Percentiles rank a stretch among this genome's conserved stretches.
These are phyloP conservation scores for Colletotrichum tabaci DNA, from an alignment of 2,329 filamentous ascomycete species.

Conservation along the genomic window DNA sequence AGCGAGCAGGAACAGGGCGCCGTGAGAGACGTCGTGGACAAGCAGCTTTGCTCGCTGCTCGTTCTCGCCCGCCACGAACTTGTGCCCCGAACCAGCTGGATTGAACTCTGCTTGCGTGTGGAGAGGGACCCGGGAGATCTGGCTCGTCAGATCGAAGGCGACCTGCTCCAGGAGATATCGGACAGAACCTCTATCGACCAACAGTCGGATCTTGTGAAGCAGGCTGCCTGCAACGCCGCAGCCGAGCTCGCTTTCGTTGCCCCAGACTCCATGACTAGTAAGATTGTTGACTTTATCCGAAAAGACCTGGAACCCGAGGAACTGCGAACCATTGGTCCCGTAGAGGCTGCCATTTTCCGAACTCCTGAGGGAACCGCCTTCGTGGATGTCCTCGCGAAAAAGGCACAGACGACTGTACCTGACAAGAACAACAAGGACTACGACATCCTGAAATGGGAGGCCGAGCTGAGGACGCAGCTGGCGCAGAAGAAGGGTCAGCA, in stretches of 20 bases:
- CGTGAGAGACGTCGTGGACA: constrained; percentile 55
- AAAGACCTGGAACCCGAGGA: constrained; percentile 80
- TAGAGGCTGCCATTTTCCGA: constrained; percentile 93
- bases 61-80: constrained; percentile 85
- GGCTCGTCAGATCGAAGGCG: constrained; percentile 73
- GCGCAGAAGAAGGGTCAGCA: constrained; percentile 94
- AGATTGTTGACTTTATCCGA: constrained; percentile 81
- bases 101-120: constrained; percentile 85
- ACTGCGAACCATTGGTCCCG: constrained; percentile 81
- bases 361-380: constrained; percentile 91
- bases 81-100: constrained; percentile 87
- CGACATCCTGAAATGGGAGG: constrained; percentile 96
- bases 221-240: constrained; percentile 86
- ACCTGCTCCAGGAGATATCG: constrained; percentile 78
- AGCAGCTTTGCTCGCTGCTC: constrained; percentile 82
- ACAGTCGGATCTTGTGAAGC: constrained; percentile 65
- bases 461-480: constrained; percentile 87
- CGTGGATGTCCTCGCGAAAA: constrained; percentile 91
- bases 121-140: constrained; percentile 87
- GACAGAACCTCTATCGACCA: constrained; percentile 63
- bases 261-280: constrained; percentile 83
- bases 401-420: constrained; percentile 76
- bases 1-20: constrained; percentile 61
- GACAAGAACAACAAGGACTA: constrained; percentile 97
- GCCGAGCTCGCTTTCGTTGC: constrained; percentile 95